phyloP scores from a whole-genome alignment of 139 green algal species.

The Astrephomene gubernaculifera region DNA sequence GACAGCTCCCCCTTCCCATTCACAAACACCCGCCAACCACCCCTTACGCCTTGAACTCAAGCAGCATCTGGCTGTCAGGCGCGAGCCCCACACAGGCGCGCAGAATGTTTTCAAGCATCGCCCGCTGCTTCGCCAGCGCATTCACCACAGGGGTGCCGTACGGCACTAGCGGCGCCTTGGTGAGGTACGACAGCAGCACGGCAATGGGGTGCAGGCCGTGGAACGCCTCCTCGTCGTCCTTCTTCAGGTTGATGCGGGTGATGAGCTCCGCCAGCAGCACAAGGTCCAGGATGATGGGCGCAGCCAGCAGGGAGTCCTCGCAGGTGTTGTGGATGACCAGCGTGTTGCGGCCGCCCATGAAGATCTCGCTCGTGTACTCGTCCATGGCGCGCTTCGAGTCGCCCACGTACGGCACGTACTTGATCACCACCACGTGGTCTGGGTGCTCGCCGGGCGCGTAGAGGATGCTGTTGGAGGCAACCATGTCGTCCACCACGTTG shows the following conservation, averaged over 20 bases:
- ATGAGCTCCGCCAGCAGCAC: constrained; percentile 96
- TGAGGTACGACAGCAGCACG: constrained; percentile 95
- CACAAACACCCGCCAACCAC: no score
- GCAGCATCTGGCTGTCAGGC: constrained; percentile 98
- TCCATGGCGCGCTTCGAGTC: constrained; percentile 99
- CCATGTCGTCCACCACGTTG: constrained; percentile 99
- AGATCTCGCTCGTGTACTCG: constrained; percentile 99
- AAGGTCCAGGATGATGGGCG: constrained; percentile 99
- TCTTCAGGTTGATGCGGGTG: constrained; percentile 90
- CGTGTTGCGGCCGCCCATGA: constrained; percentile 95
- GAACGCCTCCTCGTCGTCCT: constrained; percentile 81
- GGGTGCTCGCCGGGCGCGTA: constrained; percentile 97
- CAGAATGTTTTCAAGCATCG: constrained; percentile 98
- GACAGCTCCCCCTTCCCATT: no score
- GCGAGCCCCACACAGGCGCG: constrained; percentile 94
- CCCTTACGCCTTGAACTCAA: constrained; percentile 82
- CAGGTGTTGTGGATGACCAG: constrained; percentile 99
- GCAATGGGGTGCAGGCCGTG: constrained; percentile 94
- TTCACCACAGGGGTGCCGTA: constrained; percentile 96
- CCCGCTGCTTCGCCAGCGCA: constrained; percentile 95
- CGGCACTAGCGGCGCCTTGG: constrained; percentile 93
- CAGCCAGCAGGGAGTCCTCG: constrained; percentile 97
- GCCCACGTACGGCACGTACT: constrained; percentile 98
- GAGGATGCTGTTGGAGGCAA: constrained; percentile 93
- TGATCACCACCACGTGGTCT: constrained; percentile 99